Evolutionary conservation across 768 basidiomycete species (phyloP), one percentile per base, ranked within the genome.

Genomic region (Leccinum olivaceopallidum): DNA sequence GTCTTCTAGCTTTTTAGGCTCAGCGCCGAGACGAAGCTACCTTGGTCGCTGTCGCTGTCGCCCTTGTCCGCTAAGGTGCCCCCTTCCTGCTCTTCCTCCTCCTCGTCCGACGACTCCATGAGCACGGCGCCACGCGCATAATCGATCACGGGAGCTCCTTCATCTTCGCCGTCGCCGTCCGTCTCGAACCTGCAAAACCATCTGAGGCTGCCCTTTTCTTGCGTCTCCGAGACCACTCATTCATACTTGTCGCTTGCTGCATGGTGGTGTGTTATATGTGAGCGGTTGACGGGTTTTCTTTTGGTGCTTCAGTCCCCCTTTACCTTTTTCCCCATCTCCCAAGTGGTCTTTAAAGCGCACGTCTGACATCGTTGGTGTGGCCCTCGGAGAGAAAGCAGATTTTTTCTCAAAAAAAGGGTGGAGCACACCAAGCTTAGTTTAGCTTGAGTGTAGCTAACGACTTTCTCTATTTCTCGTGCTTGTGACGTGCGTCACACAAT

Each of bases 271-370:
- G 13, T 39, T 10, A 49, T 52, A 2, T 36, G 20, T 22, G 50
- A 28, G 56, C 18, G 24, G 42, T 51, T 16, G 53, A 36, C 20
- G 24, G 42, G n/a, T 10, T 44, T 44, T 44, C 58, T 32, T 32
- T 32, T 12, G 32, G 10, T 30, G 10, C 66, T 67, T 71, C 32
- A 32, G 32, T 30, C 54, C 56, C 71, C 81, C 80, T 63, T 71
- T 57, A 53, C 71, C 77, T 47, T 66, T 70, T 59, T 80, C 79
- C 58, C 74, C 78, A 14, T 79, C 75, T 59, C 82, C 78, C 48
- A 98, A 85, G n/a, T 97, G 81, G 57, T 81, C 78, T 73, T 89
- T 92, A 74, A 98, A 99, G 24, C 96, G 85, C n/a, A 90, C 80
- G 75, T 97, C 92, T 13, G 89, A 84, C 87, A 89, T 65, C 47